A percentile compares a stretch with the other conserved stretches of the same genome.
These are phyloP conservation scores for Camellia japonica DNA, from an alignment of 148 eudicot genomes.

Conservation along the genomic window DNA sequence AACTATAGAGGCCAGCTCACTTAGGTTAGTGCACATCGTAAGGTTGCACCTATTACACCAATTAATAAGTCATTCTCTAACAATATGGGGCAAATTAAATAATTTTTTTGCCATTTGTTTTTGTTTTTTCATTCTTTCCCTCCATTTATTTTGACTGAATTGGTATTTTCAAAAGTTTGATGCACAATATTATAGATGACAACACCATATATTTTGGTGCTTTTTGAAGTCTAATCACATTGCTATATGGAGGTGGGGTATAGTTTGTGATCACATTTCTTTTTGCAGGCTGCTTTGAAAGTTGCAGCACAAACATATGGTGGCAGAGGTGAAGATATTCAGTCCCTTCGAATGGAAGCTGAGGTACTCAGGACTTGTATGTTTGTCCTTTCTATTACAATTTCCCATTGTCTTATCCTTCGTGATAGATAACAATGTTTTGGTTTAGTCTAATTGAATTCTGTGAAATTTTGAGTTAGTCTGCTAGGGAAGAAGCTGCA, in stretches of 20 bases:
- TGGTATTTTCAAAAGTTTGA: background rate
- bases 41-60: background rate
- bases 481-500: conserved; percentile 65
- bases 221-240: background rate
- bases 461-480: conserved; percentile 34
- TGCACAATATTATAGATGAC: background rate
- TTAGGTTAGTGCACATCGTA: no score
- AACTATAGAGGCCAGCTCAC: no score
- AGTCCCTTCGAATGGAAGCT: conserved; percentile 59
- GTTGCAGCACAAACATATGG: conserved; percentile 67
- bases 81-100: background rate
- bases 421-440: background rate
- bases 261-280: background rate
- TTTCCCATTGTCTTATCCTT: conserved; percentile 10
- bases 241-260: background rate
- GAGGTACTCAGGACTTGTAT: conserved; percentile 53
- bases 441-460: background rate
- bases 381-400: conserved; percentile 8
- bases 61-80: background rate
- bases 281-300: conserved; percentile 77
- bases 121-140: background rate
- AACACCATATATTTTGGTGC: background rate
- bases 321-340: conserved; percentile 55
- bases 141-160: background rate
- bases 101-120: background rate